Evolutionary conservation across 441 rosid species (phyloP).

Genomic region (Populus tomentosa): DNA sequence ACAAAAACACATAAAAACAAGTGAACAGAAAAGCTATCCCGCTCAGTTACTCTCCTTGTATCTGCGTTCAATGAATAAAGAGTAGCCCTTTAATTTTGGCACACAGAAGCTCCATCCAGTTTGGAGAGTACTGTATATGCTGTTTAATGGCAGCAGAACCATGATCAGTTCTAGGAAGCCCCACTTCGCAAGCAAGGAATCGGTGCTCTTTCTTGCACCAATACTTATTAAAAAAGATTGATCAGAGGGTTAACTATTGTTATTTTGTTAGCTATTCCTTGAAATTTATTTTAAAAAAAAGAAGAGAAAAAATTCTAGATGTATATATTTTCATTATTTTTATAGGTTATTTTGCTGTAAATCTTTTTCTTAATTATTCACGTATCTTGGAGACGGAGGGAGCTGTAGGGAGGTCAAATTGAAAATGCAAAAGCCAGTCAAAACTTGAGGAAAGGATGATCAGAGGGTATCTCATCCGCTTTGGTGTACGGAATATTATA

Average conservation of each 20-base stretch:
- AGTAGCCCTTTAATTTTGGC: neutral
- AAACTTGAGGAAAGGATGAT: constrained; percentile 10
- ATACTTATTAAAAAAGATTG: too few relatives aligned
- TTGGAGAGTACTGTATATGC: neutral
- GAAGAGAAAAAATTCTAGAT: too few relatives aligned
- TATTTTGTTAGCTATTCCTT: too few relatives aligned
- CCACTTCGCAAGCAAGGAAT: constrained; percentile 39
- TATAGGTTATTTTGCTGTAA: too few relatives aligned
- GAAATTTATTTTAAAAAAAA: too few relatives aligned
- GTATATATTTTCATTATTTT: too few relatives aligned
- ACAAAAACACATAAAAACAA: neutral
- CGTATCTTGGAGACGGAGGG: neutral
- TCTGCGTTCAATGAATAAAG: neutral
- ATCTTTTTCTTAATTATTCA: neutral
- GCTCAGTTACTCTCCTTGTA: neutral
- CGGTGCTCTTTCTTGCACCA: neutral
- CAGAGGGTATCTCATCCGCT: constrained; percentile 7
- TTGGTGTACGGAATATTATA: constrained; percentile 1
- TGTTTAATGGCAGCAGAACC: neutral
- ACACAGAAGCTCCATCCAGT: neutral
- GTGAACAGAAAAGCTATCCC: neutral
- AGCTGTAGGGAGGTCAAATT: neutral
- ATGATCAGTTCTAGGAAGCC: constrained; percentile 18
- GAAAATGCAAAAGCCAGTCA: constrained; percentile 12
- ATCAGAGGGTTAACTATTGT: too few relatives aligned